A percentile compares a stretch with the other conserved stretches of the same genome.
Conservation (phyloP, 108 stramenopile genomes). For the Hondaea fermentalgiana region DNA sequence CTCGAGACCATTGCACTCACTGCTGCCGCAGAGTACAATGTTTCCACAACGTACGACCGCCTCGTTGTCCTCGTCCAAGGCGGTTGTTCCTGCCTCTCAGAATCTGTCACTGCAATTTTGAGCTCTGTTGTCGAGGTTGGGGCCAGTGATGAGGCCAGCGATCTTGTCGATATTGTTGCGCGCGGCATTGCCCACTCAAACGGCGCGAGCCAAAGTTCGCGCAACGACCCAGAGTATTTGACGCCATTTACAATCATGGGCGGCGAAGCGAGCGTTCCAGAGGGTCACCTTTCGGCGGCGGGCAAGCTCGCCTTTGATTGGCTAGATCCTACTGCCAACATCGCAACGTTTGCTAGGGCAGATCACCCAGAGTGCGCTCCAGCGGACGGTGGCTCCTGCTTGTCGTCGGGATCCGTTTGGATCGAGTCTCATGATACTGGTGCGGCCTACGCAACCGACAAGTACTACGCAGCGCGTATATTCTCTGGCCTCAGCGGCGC, state of each 20-base stretch:
- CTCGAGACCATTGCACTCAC: neutral
- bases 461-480: neutral
- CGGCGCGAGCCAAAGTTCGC: neutral
- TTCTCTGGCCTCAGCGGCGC: neutral
- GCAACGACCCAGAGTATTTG: neutral
- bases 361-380: neutral
- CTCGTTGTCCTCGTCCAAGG: neutral
- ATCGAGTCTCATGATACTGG: neutral
- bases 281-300: neutral
- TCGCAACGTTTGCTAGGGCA: neutral
- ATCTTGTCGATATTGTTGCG: neutral
- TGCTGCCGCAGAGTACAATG: neutral
- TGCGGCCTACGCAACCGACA: neutral
- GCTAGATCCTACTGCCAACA: neutral
- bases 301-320: neutral
- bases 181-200: neutral
- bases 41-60: neutral
- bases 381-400: neutral
- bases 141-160: neutral
- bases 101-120: neutral
- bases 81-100: neutral
- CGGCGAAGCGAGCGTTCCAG: neutral
- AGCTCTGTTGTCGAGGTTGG: neutral
- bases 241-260: neutral
- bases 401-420: neutral